phyloP scores from a whole-genome alignment of 163 green algal species.

The Prototheca wickerhamii region DNA sequence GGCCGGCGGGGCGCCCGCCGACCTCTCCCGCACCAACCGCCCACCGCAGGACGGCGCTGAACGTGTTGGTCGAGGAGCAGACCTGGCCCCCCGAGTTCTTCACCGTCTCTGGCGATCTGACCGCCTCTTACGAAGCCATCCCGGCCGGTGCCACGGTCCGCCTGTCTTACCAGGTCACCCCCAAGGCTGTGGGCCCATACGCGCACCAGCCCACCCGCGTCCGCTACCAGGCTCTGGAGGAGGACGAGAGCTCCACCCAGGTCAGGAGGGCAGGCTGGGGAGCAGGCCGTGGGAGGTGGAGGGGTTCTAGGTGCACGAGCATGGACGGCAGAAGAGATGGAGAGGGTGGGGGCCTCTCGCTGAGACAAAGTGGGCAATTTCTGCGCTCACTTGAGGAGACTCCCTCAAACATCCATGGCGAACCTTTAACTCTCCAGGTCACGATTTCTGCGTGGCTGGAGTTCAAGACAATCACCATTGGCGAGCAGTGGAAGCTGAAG shows the following conservation, averaged over 20 bases:
- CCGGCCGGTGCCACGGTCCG: slow-evolving; percentile 15
- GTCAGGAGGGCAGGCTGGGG: too few species aligned
- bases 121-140: slow-evolving; percentile 21
- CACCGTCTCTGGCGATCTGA: slow-evolving; percentile 6
- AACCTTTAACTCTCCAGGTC: neutral
- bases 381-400: neutral
- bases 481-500: neutral
- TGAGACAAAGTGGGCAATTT: neutral
- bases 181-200: slow-evolving; percentile 6
- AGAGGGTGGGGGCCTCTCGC: neutral
- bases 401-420: neutral
- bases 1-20: too few species aligned
- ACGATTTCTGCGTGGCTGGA: neutral
- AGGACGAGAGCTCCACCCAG: neutral
- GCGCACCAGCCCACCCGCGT: neutral
- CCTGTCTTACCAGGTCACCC: slow-evolving; percentile 16
- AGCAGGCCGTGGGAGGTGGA: too few species aligned
- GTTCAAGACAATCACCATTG: neutral
- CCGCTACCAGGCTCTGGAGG: slow-evolving; percentile 13
- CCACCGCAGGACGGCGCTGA: slow-evolving; percentile 18
- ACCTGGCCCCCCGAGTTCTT: slow-evolving; percentile 18
- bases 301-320: too few species aligned
- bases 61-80: slow-evolving; percentile 12
- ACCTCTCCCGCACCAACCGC: neutral
- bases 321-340: too few species aligned